A percentile compares a stretch with the other conserved stretches of the same genome.
These are phyloP conservation scores for Ceratobasidium sp. DNA, from an alignment of 1,284 basidiomycete genomes.

Conservation along the genomic window DNA sequence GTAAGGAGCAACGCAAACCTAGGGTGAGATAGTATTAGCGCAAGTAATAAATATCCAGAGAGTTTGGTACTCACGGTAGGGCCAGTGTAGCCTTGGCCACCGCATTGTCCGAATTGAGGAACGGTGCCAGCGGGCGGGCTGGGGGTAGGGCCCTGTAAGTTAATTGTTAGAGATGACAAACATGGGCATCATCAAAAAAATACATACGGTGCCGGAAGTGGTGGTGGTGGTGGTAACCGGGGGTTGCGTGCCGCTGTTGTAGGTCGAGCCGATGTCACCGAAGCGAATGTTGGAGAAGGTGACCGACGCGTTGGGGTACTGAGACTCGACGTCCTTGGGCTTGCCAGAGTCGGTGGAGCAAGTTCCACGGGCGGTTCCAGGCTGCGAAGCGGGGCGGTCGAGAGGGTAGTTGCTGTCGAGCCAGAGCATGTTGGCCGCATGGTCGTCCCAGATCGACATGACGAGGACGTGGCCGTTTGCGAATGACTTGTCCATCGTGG, in stretches of 20 bases:
- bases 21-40: neutral
- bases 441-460: too few relatives aligned
- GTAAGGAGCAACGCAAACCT: slow-evolving; percentile 17
- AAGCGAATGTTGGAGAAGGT: too few relatives aligned
- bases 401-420: slow-evolving; percentile 61
- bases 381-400: slow-evolving; percentile 50
- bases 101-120: slow-evolving; percentile 16
- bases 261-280: slow-evolving; percentile 61
- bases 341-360: slow-evolving; percentile 59
- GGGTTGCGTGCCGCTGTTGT: slow-evolving; percentile 41
- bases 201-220: neutral
- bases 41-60: neutral
- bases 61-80: slow-evolving; percentile 5
- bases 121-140: slow-evolving; percentile 5
- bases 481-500: slow-evolving; percentile 56
- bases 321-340: slow-evolving; percentile 56
- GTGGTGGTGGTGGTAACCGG: neutral
- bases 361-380: slow-evolving; percentile 61
- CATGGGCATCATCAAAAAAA: neutral
- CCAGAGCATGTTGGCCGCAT: slow-evolving; percentile 65
- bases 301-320: too few relatives aligned
- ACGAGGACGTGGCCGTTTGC: slow-evolving; percentile 61
- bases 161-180: neutral
- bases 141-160: neutral
- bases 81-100: slow-evolving; percentile 10